Evolutionary conservation across 306 rosid genomes (phyloP).

Genomic region (Bauhinia variegata): DNA sequence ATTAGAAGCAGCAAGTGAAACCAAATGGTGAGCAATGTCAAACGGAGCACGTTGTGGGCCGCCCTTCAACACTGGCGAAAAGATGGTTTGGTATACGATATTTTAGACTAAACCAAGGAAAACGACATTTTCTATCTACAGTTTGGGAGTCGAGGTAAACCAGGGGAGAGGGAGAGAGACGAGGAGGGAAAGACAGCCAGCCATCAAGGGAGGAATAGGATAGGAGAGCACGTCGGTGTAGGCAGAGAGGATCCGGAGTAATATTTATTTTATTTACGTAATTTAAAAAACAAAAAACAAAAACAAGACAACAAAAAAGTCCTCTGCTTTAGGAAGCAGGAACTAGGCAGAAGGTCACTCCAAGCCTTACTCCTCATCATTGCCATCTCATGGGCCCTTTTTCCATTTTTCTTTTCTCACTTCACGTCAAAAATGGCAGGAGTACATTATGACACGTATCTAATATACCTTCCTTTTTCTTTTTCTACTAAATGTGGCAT

Average conservation of each 20-base stretch:
- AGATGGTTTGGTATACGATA: slow-evolving; percentile 53
- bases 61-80: slow-evolving; percentile 36
- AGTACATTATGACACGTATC: background rate
- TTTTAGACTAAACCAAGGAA: slow-evolving; percentile 58
- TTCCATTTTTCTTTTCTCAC: background rate
- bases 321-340: slow-evolving; percentile 43
- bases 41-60: slow-evolving; percentile 43
- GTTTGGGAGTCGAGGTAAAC: slow-evolving; percentile 21
- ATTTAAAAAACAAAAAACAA: background rate
- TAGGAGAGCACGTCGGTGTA: slow-evolving; percentile 53
- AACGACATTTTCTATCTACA: slow-evolving; percentile 49
- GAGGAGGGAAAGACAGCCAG: slow-evolving; percentile 36
- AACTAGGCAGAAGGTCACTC: slow-evolving; percentile 26
- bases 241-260: slow-evolving; percentile 50
- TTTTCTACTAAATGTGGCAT: too few species aligned
- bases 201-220: slow-evolving; percentile 44
- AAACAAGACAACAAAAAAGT: slow-evolving; percentile 28
- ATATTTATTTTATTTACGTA: slow-evolving; percentile 11
- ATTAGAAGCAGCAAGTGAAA: slow-evolving; percentile 32
- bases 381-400: slow-evolving; percentile 36
- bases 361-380: slow-evolving; percentile 32
- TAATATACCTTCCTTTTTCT: too few species aligned
- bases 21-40: slow-evolving; percentile 39
- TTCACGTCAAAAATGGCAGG: slow-evolving; percentile 16
- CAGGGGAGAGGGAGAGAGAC: background rate